Conservation (phyloP, 2,329 filamentous ascomycete genomes). For the Xylariaceae sp. region DNA sequence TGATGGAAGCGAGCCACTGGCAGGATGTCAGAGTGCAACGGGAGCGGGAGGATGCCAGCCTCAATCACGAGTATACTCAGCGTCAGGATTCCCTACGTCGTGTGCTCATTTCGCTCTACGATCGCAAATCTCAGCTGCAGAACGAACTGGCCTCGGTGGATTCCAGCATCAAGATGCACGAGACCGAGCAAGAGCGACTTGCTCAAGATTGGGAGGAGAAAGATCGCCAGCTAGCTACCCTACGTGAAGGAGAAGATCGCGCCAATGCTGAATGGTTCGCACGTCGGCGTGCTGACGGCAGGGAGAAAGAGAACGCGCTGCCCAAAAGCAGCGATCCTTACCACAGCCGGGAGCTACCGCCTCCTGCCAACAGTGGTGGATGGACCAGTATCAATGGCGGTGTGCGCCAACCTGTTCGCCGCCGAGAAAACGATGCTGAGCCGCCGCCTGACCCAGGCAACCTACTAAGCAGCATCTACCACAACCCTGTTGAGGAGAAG, state of each 20-base stretch:
- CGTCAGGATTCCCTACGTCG: constrained; percentile 18
- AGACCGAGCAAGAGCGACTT: constrained; percentile 22
- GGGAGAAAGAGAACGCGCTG: constrained; percentile 12
- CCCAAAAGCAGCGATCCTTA: constrained; percentile 11
- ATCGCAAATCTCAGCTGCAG: constrained; percentile 17
- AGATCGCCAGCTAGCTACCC: constrained; percentile 6
- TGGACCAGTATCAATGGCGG: constrained; percentile 29
- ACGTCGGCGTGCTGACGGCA: constrained; percentile 12
- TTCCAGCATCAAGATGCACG: constrained; percentile 16
- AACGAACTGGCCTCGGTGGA: constrained; percentile 16
- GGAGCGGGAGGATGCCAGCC: constrained; percentile 20
- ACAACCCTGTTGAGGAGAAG: constrained; percentile 27
- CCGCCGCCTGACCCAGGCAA: constrained; percentile 26
- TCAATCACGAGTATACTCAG: constrained; percentile 14
- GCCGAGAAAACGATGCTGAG: constrained; percentile 24
- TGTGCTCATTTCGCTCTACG: constrained; percentile 18
- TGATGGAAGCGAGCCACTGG: constrained; percentile 20
- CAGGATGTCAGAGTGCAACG: constrained; percentile 16
- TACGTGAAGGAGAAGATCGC: constrained; percentile 22
- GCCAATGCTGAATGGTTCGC: constrained; percentile 17
- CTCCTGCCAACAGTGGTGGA: constrained; percentile 16
- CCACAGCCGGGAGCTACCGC: constrained; percentile 11
- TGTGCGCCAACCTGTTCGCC: constrained; percentile 17
- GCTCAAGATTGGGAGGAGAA: constrained; percentile 18
- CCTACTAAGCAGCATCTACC: constrained; percentile 28